These are phyloP conservation scores for Xylaria sp. DNA, from an alignment of 2,329 filamentous ascomycete genomes.

Conservation along the genomic window DNA sequence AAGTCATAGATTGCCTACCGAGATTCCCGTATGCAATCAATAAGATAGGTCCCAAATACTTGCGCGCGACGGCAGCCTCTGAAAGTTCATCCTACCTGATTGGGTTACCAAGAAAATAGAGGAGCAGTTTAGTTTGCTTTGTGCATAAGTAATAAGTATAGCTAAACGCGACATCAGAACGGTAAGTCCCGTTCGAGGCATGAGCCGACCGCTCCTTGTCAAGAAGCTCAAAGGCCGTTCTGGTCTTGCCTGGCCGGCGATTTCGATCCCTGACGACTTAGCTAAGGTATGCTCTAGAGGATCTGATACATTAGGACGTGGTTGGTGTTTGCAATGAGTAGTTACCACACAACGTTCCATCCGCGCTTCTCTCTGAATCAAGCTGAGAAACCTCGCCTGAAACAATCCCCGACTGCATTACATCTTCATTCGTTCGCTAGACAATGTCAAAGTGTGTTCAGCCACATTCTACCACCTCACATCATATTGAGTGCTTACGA, in stretches of 20 bases:
- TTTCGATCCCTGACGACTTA: constrained; percentile 3
- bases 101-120: background rate
- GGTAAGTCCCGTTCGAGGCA: background rate
- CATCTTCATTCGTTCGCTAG: constrained; percentile 18
- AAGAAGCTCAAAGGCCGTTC: background rate
- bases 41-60: constrained; percentile 11
- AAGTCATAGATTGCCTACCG: constrained; percentile 3
- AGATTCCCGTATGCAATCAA: constrained; percentile 14
- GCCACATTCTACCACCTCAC: constrained; percentile 20
- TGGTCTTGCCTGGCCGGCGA: background rate
- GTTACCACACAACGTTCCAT: constrained; percentile 11
- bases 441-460: constrained; percentile 18
- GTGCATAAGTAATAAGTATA: background rate
- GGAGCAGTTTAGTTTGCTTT: background rate
- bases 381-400: constrained; percentile 25
- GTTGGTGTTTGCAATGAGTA: constrained; percentile 4
- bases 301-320: background rate
- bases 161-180: background rate
- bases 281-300: background rate
- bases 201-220: constrained; percentile 5
- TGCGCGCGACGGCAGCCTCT: background rate
- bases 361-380: constrained; percentile 14
- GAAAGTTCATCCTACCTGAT: constrained; percentile 13
- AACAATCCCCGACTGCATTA: constrained; percentile 6
- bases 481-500: constrained; percentile 14